Evolutionary conservation across 768 basidiomycete species (phyloP).

Genomic region (Chalciporus chontae): DNA sequence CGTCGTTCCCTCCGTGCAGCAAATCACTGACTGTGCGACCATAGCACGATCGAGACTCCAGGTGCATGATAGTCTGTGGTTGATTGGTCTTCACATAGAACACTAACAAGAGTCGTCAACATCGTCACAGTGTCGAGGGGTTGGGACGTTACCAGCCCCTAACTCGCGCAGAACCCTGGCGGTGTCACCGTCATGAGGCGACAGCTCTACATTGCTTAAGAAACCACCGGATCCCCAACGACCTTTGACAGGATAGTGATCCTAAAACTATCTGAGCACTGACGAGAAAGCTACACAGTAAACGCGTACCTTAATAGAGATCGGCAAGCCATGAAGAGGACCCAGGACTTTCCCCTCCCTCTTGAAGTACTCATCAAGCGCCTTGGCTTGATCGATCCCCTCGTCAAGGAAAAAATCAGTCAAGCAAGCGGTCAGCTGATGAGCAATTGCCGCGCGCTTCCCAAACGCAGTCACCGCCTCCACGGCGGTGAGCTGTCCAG

Average conservation of each 20-base stretch:
- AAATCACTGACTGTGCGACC: constrained; percentile 27
- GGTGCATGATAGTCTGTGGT: constrained; percentile 41
- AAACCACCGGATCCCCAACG: constrained; percentile 37
- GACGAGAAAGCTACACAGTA: neutral
- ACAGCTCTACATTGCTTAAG: constrained; percentile 22
- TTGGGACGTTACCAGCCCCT: constrained; percentile 35
- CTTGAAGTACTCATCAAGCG: constrained; percentile 37
- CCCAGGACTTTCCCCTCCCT: constrained; percentile 34
- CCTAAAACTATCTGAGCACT: constrained; percentile 19
- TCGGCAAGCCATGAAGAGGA: constrained; percentile 34
- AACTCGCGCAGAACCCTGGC: constrained; percentile 37
- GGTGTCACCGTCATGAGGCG: constrained; percentile 27
- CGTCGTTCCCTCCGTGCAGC: neutral
- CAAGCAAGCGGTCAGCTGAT: constrained; percentile 33
- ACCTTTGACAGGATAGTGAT: constrained; percentile 38
- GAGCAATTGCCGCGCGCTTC: constrained; percentile 42
- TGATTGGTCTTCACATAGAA: constrained; percentile 45
- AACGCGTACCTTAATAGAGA: constrained; percentile 31
- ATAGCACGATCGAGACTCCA: constrained; percentile 34
- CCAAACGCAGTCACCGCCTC: constrained; percentile 37
- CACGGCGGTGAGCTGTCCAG: constrained; percentile 27
- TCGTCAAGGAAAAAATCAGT: constrained; percentile 40
- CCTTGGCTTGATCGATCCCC: constrained; percentile 28
- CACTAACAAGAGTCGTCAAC: constrained; percentile 23
- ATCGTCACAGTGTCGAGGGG: neutral